Conservation (phyloP, 2,329 filamentous ascomycete genomes). For the Colletotrichum falcatum region DNA sequence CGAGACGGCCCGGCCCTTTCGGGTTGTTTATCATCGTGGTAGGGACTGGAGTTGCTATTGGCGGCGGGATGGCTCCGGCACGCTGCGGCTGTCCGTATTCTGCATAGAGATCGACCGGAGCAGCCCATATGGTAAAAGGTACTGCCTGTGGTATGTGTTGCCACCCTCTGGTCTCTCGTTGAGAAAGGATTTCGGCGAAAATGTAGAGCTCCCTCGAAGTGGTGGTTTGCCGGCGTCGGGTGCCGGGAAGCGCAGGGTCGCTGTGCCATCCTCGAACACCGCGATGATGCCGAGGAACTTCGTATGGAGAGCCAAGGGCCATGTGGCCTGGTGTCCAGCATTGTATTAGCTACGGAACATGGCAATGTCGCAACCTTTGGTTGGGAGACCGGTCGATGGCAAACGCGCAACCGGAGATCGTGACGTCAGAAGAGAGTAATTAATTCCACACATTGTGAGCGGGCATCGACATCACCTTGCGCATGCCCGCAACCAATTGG, state of each 20-base stretch:
- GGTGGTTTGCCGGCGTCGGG: too few relatives aligned
- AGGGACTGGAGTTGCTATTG: not conserved
- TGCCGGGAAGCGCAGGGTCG: not conserved
- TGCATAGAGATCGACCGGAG: not conserved
- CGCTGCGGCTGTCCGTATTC: not conserved
- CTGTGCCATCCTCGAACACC: not conserved
- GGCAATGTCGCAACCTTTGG: too few relatives aligned
- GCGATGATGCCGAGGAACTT: not conserved
- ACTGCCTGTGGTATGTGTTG: not conserved
- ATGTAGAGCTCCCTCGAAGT: not conserved
- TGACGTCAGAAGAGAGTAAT: slow-evolving; percentile 14
- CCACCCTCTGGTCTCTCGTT: not conserved
- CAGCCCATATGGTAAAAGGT: not conserved
- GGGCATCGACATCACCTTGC: not conserved
- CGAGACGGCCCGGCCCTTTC: too few relatives aligned
- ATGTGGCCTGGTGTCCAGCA: not conserved
- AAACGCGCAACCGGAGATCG: not conserved
- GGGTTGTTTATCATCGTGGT: not conserved
- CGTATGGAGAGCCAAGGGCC: too few relatives aligned
- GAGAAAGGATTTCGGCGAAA: not conserved
- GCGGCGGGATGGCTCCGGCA: not conserved
- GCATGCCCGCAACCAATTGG: not conserved
- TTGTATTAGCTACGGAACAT: too few relatives aligned
- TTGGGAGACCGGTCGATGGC: not conserved
- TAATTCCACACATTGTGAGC: not conserved